Evolutionary conservation across 306 rosid species (phyloP), one percentile per base, ranked within the genome.

Genomic region (Vachellia pachyceras): DNA sequence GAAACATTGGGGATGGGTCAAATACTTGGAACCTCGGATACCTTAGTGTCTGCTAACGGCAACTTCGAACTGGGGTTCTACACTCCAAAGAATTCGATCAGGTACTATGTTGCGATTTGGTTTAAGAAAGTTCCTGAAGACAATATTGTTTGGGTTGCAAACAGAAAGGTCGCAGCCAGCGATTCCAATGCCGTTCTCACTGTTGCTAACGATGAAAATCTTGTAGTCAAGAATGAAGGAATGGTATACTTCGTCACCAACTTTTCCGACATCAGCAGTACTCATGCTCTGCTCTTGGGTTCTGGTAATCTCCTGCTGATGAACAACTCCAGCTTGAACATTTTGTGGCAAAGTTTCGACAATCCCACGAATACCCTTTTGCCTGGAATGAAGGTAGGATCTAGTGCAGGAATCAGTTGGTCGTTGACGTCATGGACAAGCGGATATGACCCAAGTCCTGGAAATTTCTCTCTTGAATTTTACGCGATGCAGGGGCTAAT

Each of bases 341-440:
- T 83, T 22, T 18, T 78, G 44, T 83, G 86, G 83, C 79, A 83
- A 81, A 78, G 86, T 73, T 78, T 83, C 37, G 15, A 64, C 36
- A 0, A 73, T 40, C 79, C 75, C 0, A 80, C 75, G 5, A 22
- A 81, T 41, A 81, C 80, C 69, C 69, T 81, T 40, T 17, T 81
- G 41, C 84, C 75, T 1, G 76, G 80, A 68, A 75, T 75, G 76
- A 81, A 35, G 5, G 1, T 77, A 10, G 82, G 83, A 18, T 0
- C 10, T 9, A 75, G 40, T 12, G 22, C 1, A 8, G 65, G 65
- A 20, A 0, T 2, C 15, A 66, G 10, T 44, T 54, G 39, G 77
- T 45, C 77, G 5, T 36, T 78, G 57, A 57, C 3, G 18, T 73
- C 83, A 39, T 44, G 80, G 72, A 4, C 14, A 33, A 63, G 72